These are phyloP conservation scores for Aspergillus calidoustus DNA, from an alignment of 2,329 filamentous ascomycete species.

Conservation along the genomic window DNA sequence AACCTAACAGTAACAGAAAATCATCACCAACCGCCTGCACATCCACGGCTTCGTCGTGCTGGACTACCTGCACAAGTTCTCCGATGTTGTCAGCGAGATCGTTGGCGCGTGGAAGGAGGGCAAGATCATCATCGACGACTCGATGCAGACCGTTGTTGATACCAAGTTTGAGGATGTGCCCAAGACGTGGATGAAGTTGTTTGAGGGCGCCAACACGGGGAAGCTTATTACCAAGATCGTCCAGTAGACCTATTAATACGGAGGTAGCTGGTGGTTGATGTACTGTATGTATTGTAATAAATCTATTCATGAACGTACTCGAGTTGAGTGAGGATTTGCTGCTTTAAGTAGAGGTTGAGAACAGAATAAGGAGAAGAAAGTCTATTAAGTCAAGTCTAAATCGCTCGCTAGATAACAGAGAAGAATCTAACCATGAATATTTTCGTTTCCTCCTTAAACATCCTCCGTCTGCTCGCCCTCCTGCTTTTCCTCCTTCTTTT, in stretches of 20 bases:
- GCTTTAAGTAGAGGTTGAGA: too few relatives aligned
- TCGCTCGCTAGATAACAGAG: background rate
- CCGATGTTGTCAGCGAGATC: constrained; percentile 30
- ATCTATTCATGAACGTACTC: too few relatives aligned
- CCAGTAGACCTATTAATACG: background rate
- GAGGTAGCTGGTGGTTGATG: too few relatives aligned
- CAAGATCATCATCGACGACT: constrained; percentile 50
- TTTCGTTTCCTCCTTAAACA: background rate
- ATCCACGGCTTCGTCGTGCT: constrained; percentile 28
- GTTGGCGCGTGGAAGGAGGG: constrained; percentile 46
- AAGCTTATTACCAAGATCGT: constrained; percentile 48
- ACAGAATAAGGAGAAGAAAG: background rate
- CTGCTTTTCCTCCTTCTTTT: background rate
- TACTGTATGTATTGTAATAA: too few relatives aligned
- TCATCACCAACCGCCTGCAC: constrained; percentile 22
- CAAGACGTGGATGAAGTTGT: constrained; percentile 55
- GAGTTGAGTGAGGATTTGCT: too few relatives aligned
- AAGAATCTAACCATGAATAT: background rate
- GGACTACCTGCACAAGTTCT: constrained; percentile 28
- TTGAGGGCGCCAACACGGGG: constrained; percentile 52
- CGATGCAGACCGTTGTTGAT: constrained; percentile 54
- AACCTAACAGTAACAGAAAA: constrained; percentile 16
- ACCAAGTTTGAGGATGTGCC: constrained; percentile 55
- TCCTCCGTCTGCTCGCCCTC: background rate
- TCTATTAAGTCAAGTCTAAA: background rate